Percentiles rank a stretch among this genome's conserved stretches.
These are phyloP conservation scores for Dipodascopsis uninucleata DNA, from an alignment of 805 yeast genomes.

Conservation along the genomic window DNA sequence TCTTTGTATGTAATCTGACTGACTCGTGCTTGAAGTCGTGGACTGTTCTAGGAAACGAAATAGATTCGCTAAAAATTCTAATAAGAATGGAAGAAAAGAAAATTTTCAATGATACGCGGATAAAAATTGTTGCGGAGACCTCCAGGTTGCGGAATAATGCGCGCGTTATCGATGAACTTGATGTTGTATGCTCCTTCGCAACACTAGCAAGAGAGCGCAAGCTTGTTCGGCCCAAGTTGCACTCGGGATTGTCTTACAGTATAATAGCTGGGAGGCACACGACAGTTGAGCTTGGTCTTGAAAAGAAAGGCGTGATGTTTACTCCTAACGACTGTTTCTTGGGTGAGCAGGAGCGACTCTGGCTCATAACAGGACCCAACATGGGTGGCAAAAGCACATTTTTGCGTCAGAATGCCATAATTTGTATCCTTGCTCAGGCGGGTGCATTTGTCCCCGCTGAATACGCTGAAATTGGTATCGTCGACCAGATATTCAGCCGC, in stretches of 20 bases:
- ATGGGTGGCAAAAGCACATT: constrained; percentile 85
- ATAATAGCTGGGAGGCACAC: constrained; percentile 73
- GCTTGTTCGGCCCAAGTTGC: constrained; percentile 63
- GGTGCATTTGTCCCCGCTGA: constrained; percentile 72
- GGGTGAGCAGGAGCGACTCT: constrained; percentile 15
- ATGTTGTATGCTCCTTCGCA: constrained; percentile 71
- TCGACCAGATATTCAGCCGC: constrained; percentile 74
- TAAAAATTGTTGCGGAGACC: constrained; percentile 10
- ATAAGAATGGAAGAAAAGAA: constrained; percentile 45
- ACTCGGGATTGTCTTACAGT: constrained; percentile 36
- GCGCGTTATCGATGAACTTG: constrained; percentile 59
- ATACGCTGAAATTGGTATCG: constrained; percentile 61
- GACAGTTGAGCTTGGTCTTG: constrained; percentile 76
- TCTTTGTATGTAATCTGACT: background rate
- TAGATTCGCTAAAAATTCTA: constrained; percentile 45
- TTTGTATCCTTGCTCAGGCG: constrained; percentile 66
- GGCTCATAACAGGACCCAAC: constrained; percentile 31
- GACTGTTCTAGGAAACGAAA: constrained; percentile 48
- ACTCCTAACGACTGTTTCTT: constrained; percentile 44
- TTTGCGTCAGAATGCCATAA: constrained; percentile 66
- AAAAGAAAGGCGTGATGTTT: constrained; percentile 47
- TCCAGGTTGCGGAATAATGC: constrained; percentile 47
- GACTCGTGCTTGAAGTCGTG: constrained; percentile 37
- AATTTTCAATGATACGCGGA: constrained; percentile 16
- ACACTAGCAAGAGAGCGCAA: constrained; percentile 62